phyloP scores from a whole-genome alignment of 1,139 yeast species.

The Pichia terricola region DNA sequence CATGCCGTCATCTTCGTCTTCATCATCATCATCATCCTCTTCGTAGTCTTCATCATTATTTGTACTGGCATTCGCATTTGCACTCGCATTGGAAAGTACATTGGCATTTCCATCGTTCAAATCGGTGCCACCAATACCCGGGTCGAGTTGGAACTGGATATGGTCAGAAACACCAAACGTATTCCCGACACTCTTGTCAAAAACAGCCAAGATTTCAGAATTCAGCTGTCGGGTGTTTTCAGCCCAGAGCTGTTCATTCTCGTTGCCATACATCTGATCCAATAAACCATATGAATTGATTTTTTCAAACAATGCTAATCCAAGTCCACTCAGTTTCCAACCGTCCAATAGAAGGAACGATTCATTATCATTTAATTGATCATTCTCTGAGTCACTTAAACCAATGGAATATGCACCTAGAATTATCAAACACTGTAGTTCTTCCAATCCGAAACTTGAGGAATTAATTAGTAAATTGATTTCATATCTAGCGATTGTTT shows the following conservation, averaged over 20 bases:
- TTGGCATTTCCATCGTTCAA: neutral
- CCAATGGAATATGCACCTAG: slow-evolving; percentile 41
- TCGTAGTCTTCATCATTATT: neutral
- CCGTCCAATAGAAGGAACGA: slow-evolving; percentile 10
- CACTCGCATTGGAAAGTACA: neutral
- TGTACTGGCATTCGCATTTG: neutral
- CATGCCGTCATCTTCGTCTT: slow-evolving; percentile 20
- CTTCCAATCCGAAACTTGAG: slow-evolving; percentile 35
- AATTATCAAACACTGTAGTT: slow-evolving; percentile 55
- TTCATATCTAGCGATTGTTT: slow-evolving; percentile 38
- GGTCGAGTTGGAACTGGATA: neutral
- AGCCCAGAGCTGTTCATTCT: slow-evolving; percentile 5
- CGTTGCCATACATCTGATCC: slow-evolving; percentile 8
- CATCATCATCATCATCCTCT: slow-evolving; percentile 1
- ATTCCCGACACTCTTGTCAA: neutral
- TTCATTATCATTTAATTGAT: neutral
- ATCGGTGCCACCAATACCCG: neutral
- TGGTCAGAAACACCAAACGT: no score
- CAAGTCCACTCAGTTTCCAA: slow-evolving; percentile 10
- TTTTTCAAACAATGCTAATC: slow-evolving; percentile 10
- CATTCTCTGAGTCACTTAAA: slow-evolving; percentile 1
- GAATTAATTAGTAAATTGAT: slow-evolving; percentile 33
- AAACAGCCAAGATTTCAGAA: neutral
- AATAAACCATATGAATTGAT: slow-evolving; percentile 9
- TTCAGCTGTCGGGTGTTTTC: slow-evolving; percentile 2